Percentiles rank a stretch among this genome's conserved stretches.
These are phyloP conservation scores for Tuber brumale DNA, from an alignment of 495 filamentous ascomycete species.

Conservation along the genomic window DNA sequence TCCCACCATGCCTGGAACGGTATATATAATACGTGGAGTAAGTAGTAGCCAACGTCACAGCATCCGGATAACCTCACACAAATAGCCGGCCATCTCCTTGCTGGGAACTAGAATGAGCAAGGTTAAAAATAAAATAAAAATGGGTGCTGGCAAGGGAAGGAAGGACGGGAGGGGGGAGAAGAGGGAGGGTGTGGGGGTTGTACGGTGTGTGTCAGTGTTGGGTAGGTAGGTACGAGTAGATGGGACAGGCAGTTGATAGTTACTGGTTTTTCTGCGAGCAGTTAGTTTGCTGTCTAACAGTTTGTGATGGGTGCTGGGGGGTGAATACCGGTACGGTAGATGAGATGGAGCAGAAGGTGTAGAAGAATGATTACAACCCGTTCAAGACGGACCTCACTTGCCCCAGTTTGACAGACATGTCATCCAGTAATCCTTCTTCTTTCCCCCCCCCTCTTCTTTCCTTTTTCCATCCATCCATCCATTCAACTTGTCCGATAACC, in stretches of 20 bases:
- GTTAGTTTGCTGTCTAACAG: no score
- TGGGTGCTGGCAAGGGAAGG: neutral
- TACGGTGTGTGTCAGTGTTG: neutral
- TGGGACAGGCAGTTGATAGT: neutral
- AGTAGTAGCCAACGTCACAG: no score
- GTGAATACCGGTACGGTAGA: no score
- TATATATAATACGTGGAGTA: no score
- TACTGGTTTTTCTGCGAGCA: no score
- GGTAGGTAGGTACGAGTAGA: neutral
- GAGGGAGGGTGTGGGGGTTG: neutral
- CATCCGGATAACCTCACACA: no score
- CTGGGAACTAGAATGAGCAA: neutral
- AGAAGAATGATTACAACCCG: no score
- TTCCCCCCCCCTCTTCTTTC: neutral
- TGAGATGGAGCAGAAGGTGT: no score
- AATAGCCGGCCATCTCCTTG: no score
- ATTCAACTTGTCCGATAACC: neutral
- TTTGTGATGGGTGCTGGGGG: no score
- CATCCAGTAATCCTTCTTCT: neutral
- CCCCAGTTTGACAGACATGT: neutral
- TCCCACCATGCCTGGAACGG: no score
- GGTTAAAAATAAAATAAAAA: neutral
- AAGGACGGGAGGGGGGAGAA: neutral
- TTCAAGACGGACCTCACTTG: neutral
- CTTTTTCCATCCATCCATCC: no score